phyloP scores from a whole-genome alignment of 129 eudicot genomes.

The Lonicera japonica region DNA sequence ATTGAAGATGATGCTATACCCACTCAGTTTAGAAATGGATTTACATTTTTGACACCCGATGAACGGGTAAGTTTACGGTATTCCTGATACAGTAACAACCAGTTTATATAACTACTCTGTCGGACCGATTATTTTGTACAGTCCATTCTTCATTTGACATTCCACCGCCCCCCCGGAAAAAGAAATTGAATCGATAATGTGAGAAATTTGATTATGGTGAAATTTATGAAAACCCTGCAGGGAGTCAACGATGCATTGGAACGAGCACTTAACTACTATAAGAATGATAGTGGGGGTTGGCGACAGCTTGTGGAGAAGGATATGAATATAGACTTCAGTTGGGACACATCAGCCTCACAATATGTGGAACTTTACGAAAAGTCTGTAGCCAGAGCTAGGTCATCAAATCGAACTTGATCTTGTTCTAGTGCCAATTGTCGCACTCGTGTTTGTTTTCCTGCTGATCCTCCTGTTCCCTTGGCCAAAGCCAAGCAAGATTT shows the following conservation, averaged over 20 bases:
- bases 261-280: constrained; percentile 62
- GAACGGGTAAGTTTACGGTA: constrained; percentile 54
- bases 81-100: not conserved
- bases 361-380: constrained; percentile 78
- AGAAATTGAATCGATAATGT: not conserved
- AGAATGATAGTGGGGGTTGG: constrained; percentile 56
- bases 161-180: too few species aligned
- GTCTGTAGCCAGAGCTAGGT: constrained; percentile 73
- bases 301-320: constrained; percentile 65
- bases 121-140: not conserved
- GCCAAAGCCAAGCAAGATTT: constrained; percentile 11
- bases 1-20: constrained; percentile 81
- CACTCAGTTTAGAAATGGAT: constrained; percentile 75
- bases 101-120: not conserved
- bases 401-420: constrained; percentile 40
- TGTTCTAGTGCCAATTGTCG: not conserved
- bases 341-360: constrained; percentile 82
- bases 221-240: constrained; percentile 29
- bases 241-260: constrained; percentile 74
- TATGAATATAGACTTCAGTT: constrained; percentile 91
- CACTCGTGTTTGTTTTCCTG: not conserved
- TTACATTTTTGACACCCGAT: constrained; percentile 74
- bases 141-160: not conserved
- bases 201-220: not conserved
- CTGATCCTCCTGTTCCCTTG: constrained; percentile 12